Evolutionary conservation across 2,329 filamentous ascomycete genomes (phyloP).

Genomic region (Tolypocladium ovalisporum): DNA sequence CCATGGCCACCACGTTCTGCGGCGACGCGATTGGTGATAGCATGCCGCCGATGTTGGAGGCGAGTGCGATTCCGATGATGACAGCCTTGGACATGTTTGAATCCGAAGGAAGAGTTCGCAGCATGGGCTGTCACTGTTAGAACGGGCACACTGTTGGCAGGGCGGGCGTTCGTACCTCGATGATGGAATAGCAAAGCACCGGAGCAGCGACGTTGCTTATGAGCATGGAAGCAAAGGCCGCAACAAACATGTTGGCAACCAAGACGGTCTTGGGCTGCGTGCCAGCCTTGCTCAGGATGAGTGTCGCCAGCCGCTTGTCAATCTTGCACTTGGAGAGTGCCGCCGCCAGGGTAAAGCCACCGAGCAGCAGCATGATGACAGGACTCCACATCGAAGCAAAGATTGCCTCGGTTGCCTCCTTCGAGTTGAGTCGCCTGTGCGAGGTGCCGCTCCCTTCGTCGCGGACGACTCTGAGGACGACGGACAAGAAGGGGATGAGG

Average conservation of each 20-base stretch:
- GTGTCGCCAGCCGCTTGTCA: slow-evolving; percentile 91
- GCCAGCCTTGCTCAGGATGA: slow-evolving; percentile 91
- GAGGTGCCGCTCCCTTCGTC: slow-evolving; percentile 50
- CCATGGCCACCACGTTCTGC: slow-evolving; percentile 91
- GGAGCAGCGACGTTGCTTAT: slow-evolving; percentile 97
- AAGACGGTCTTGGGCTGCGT: slow-evolving; percentile 82
- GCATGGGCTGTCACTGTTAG: slow-evolving; percentile 55
- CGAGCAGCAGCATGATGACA: slow-evolving; percentile 94
- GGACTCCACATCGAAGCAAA: slow-evolving; percentile 98
- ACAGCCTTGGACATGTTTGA: slow-evolving; percentile 92
- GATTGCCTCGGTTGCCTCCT: slow-evolving; percentile 70
- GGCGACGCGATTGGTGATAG: slow-evolving; percentile 95
- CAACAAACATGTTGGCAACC: slow-evolving; percentile 97
- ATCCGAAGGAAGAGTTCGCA: slow-evolving; percentile 82
- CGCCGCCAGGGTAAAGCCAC: slow-evolving; percentile 91
- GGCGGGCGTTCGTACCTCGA: slow-evolving; percentile 52
- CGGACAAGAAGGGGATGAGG: slow-evolving; percentile 84
- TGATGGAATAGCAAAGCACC: slow-evolving; percentile 94
- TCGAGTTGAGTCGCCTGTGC: slow-evolving; percentile 61
- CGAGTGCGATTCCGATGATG: slow-evolving; percentile 87
- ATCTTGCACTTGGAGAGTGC: slow-evolving; percentile 96
- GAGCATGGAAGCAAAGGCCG: slow-evolving; percentile 96
- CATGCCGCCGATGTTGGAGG: slow-evolving; percentile 92
- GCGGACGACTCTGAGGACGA: slow-evolving; percentile 75
- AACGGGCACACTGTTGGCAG: neutral